Conservation (phyloP, 306 rosid genomes). For the Senna tora region DNA sequence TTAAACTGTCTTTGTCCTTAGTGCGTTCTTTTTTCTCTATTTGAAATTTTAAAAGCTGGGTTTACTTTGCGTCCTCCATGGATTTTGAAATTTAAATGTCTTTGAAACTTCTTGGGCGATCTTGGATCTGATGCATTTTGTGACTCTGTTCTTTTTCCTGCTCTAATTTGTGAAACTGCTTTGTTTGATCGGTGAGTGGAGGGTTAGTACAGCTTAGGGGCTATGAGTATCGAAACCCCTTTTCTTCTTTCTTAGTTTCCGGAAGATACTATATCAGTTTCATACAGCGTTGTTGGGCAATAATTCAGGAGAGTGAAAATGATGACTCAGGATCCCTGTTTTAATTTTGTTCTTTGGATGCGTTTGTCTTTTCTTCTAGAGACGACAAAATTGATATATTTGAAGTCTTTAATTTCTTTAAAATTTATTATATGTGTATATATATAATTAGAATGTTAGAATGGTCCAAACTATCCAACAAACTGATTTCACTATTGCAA, state of each 20-base stretch:
- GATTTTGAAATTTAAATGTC: slow-evolving; percentile 24
- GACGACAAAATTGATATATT: neutral
- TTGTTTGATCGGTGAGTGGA: slow-evolving; percentile 13
- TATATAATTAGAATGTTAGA: neutral
- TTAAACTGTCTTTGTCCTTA: slow-evolving; percentile 35
- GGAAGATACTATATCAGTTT: neutral
- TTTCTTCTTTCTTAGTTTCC: neutral
- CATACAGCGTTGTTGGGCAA: slow-evolving; percentile 1
- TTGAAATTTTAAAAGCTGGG: slow-evolving; percentile 33
- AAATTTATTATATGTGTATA: neutral
- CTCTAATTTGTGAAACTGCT: slow-evolving; percentile 13
- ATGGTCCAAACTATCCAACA: neutral
- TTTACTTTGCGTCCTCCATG: slow-evolving; percentile 31
- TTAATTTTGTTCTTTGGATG: slow-evolving; percentile 7
- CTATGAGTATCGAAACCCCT: neutral
- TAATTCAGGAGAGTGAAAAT: slow-evolving; percentile 15
- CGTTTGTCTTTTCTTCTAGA: neutral
- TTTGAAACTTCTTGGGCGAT: slow-evolving; percentile 21
- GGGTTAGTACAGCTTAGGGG: neutral
- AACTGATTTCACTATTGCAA: neutral
- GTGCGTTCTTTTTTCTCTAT: neutral
- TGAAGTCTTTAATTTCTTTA: too few relatives aligned
- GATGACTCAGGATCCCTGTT: slow-evolving; percentile 10
- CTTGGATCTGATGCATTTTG: slow-evolving; percentile 40
- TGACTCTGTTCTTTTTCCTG: neutral